Percentiles rank a stretch among this genome's conserved stretches.
Conservation (phyloP, 352 stramenopile genomes). For the Pythium pyrilobum region DNA sequence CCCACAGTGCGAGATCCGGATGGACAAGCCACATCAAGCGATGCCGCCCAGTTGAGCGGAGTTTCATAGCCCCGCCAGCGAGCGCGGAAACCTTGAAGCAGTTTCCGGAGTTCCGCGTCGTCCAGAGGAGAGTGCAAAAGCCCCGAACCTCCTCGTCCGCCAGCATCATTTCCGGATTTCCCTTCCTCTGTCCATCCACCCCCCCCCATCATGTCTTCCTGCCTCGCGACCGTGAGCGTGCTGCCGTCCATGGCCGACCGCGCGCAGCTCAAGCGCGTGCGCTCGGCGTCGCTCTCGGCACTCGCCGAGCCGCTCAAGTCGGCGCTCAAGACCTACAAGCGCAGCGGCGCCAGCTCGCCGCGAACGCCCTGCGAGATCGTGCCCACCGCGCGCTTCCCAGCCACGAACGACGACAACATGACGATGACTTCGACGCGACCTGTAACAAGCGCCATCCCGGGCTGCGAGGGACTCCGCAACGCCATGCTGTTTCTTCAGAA, state of each 20-base stretch:
- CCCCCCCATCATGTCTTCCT: slow-evolving; percentile 33
- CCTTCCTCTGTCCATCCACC: not conserved
- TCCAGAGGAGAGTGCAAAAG: too few species aligned
- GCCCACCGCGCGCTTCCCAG: not conserved
- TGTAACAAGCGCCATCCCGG: slow-evolving; percentile 21
- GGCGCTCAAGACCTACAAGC: slow-evolving; percentile 58
- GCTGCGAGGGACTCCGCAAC: slow-evolving; percentile 60
- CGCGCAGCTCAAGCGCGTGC: slow-evolving; percentile 21
- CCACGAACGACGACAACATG: not conserved
- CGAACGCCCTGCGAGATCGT: slow-evolving; percentile 27
- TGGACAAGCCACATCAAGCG: too few species aligned
- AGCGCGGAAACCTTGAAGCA: slow-evolving; percentile 8
- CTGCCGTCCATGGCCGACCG: slow-evolving; percentile 3
- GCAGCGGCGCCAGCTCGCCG: slow-evolving; percentile 39
- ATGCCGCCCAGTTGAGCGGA: not conserved
- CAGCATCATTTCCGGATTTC: slow-evolving; percentile 6
- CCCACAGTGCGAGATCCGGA: too few species aligned
- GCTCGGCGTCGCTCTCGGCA: slow-evolving; percentile 16
- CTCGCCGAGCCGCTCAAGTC: slow-evolving; percentile 34
- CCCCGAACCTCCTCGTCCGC: not conserved
- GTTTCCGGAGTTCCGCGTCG: not conserved
- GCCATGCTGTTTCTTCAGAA: slow-evolving; percentile 60
- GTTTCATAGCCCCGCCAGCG: slow-evolving; percentile 1
- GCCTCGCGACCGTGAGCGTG: slow-evolving; percentile 36
- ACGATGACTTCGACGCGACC: slow-evolving; percentile 3